Base-by-base conservation (phyloP, 1,284 basidiomycete species). In the Albatrellus sp. region DNA sequence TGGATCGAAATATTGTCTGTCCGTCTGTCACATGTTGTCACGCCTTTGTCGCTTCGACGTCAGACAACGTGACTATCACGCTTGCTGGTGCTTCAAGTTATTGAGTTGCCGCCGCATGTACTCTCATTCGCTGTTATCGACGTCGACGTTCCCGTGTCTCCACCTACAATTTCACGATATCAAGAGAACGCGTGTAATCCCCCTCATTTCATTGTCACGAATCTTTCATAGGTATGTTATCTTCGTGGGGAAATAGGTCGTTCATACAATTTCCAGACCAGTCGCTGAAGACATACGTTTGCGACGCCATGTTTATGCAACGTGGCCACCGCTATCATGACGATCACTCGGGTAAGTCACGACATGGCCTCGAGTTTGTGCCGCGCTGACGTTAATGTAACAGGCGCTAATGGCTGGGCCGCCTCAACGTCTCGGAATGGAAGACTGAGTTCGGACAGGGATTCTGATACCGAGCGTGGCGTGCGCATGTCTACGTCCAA, bases 381-480 rank as follows among this genome's bases (percentile, higher is more conserved):
- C 34, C 3, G 34, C 9, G 16, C 28, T 29, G 16, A 40, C 39
- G 16, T 30, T 30, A 29, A n/a, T 40, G 9, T n/a, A 14, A 30
- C 28, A 40, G 11, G n/a, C 28, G 14, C 2, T 24, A 40, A 31
- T 29, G 28, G 17, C 6, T 31, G 29, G 34, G 13, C 34, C 10
- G 34, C 32, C 16, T 41, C 45, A 37, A 36, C 43, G 30, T 50
- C 37, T 33, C 45, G 49, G 48, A 62, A 55, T 51, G 52, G 44
- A 49, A 62, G 46, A 48, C 54, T 46, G 14, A 55, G 57, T n/a
- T 64, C 63, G 9, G 65, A 68, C 46, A 53, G 58, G 45, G 68
- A 68, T 44, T 69, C 69, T 1, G 68, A 67, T 39, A 72, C 69
- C 0, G 70, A 72, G 47, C 65, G 69, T 20, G 51, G 48, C 37